phyloP scores from a whole-genome alignment of 345 rosid genomes.

The Boechera stricta region DNA sequence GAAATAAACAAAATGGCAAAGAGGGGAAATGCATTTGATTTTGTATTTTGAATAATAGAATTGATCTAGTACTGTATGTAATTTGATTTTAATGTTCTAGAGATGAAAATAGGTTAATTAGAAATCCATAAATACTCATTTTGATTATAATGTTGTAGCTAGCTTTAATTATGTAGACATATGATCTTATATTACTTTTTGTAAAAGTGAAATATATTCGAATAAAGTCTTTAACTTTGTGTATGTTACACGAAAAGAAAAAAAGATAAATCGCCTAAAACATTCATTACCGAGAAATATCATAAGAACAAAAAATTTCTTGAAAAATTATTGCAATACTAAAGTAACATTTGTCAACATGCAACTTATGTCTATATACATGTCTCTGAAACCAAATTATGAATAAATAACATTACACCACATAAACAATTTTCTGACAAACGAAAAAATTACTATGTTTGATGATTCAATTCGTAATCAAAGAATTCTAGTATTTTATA shows the following conservation, averaged over 20 bases:
- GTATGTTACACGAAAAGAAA: constrained; percentile 34
- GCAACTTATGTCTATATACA: background rate
- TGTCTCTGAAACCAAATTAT: background rate
- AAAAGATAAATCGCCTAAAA: constrained; percentile 12
- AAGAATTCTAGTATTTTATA: background rate
- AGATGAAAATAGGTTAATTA: background rate
- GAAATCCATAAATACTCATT: background rate
- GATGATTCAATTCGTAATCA: background rate
- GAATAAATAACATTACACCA: background rate
- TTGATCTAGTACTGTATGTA: constrained; percentile 1
- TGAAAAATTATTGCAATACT: background rate
- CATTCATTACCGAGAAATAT: background rate
- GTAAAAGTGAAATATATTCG: constrained; percentile 7
- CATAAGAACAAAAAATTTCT: background rate
- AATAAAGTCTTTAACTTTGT: constrained; percentile 35
- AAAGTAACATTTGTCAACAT: background rate
- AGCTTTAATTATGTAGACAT: background rate
- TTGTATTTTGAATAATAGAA: constrained; percentile 9
- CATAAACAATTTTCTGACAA: background rate
- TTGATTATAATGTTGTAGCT: background rate
- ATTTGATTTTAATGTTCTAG: background rate
- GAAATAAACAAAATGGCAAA: constrained; percentile 24
- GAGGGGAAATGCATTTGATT: background rate
- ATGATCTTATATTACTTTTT: background rate
- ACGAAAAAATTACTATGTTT: background rate